phyloP scores from a whole-genome alignment of 2,329 filamentous ascomycete species.

The Plenodomus tracheiphilus region DNA sequence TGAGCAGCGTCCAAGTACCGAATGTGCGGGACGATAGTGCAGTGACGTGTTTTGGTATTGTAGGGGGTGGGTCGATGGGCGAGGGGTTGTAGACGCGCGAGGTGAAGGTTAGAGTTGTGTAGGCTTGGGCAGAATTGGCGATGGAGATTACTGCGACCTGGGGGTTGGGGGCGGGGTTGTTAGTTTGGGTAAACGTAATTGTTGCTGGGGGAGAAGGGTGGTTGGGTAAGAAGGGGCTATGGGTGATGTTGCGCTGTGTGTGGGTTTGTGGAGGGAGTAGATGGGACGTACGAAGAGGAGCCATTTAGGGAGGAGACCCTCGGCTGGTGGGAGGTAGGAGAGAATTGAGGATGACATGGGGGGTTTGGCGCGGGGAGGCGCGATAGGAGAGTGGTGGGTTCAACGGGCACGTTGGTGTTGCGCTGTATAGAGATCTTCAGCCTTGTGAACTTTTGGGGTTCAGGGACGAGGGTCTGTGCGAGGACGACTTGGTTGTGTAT shows the following conservation, averaged over 20 bases:
- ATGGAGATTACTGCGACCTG: constrained; percentile 83
- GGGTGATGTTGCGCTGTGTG: not conserved
- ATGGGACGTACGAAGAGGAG: constrained; percentile 61
- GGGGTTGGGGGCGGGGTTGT: not conserved
- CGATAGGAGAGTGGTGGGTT: not conserved
- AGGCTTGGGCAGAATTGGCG: constrained; percentile 83
- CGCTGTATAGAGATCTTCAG: not conserved
- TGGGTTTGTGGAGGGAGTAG: constrained; percentile 9
- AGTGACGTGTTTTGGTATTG: constrained; percentile 60
- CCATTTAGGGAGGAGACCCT: constrained; percentile 65
- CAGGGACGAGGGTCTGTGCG: not conserved
- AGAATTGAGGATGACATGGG: constrained; percentile 36
- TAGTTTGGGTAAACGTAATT: too few relatives aligned
- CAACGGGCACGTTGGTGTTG: not conserved
- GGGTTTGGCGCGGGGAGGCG: not conserved
- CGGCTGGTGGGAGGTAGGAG: constrained; percentile 49
- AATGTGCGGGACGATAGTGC: constrained; percentile 78
- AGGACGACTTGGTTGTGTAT: not conserved
- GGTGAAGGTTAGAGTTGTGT: constrained; percentile 77
- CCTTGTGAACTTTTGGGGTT: not conserved
- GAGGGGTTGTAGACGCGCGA: constrained; percentile 82
- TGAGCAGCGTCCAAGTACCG: constrained; percentile 84
- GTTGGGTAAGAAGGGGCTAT: not conserved
- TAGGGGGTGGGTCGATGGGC: constrained; percentile 43
- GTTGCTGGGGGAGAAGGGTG: too few relatives aligned